A percentile compares a stretch with the other conserved stretches of the same genome.
Conservation (phyloP, 331 rosid genomes). For the Malus hybrid region DNA sequence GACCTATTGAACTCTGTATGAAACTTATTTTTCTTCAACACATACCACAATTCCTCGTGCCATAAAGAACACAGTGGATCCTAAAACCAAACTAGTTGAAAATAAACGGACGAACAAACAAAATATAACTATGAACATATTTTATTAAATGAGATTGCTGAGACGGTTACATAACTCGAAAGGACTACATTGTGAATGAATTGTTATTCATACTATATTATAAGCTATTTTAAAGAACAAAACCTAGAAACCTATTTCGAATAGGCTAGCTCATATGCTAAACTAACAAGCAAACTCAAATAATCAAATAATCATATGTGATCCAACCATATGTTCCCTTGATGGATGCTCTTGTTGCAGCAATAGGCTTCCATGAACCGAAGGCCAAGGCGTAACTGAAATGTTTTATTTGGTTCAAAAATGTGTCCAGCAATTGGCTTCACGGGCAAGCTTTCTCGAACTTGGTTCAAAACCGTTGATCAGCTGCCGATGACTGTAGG, state of each 20-base stretch:
- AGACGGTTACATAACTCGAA: no score
- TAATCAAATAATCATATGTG: no score
- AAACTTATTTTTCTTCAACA: background rate
- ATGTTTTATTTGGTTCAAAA: conserved; percentile 38
- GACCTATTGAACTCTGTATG: background rate
- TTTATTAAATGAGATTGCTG: no score
- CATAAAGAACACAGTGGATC: background rate
- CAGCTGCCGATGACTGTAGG: conserved; percentile 71
- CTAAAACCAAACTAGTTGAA: conserved; percentile 25
- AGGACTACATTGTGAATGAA: no score
- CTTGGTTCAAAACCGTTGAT: conserved; percentile 6
- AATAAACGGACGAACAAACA: no score
- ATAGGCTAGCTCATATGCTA: no score
- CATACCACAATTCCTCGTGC: conserved; percentile 38
- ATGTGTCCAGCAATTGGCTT: conserved; percentile 32
- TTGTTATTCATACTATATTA: no score
- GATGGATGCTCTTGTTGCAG: conserved; percentile 64
- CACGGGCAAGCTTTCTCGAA: conserved; percentile 51
- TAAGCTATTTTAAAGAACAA: background rate
- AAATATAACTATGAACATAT: no score
- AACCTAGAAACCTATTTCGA: no score
- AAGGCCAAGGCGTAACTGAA: conserved; percentile 72
- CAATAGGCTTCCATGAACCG: conserved; percentile 59
- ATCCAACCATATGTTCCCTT: conserved; percentile 37
- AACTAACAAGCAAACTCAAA: no score